Conservation (phyloP, 2,329 filamentous ascomycete species). For the Cryoendolithus antarcticus region DNA sequence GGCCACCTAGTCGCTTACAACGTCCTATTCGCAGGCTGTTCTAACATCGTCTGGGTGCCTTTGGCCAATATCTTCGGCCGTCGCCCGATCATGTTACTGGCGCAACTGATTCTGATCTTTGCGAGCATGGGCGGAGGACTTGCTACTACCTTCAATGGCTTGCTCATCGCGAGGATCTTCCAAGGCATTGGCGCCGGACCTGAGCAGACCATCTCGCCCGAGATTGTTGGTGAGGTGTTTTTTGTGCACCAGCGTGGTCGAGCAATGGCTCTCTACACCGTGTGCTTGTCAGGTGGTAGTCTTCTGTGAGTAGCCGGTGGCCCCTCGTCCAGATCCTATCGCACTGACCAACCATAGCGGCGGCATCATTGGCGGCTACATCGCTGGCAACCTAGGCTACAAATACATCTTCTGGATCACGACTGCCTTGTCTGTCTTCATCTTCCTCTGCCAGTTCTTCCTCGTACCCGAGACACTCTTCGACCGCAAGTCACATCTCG, state of each 20-base stretch:
- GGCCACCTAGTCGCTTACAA: conserved; percentile 27
- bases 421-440: conserved; percentile 23
- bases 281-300: conserved; percentile 2
- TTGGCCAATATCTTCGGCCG: conserved; percentile 29
- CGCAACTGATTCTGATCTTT: conserved; percentile 23
- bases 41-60: conserved; percentile 31
- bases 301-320: neutral
- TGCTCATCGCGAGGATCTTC: conserved; percentile 27
- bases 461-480: conserved; percentile 30
- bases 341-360: conserved; percentile 10
- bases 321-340: too few relatives aligned
- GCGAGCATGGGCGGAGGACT: conserved; percentile 30
- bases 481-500: conserved; percentile 21
- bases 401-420: conserved; percentile 31
- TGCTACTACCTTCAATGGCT: conserved; percentile 23
- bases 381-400: conserved; percentile 24
- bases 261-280: conserved; percentile 21
- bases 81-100: conserved; percentile 25
- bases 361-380: conserved; percentile 29
- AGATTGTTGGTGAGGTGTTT: conserved; percentile 30
- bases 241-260: conserved; percentile 31
- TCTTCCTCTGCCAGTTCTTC: conserved; percentile 23
- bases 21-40: conserved; percentile 25
- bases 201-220: conserved; percentile 28
- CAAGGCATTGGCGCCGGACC: conserved; percentile 27